Base-by-base conservation (phyloP, 805 yeast species). In the Saccharomycopsis sp. region DNA sequence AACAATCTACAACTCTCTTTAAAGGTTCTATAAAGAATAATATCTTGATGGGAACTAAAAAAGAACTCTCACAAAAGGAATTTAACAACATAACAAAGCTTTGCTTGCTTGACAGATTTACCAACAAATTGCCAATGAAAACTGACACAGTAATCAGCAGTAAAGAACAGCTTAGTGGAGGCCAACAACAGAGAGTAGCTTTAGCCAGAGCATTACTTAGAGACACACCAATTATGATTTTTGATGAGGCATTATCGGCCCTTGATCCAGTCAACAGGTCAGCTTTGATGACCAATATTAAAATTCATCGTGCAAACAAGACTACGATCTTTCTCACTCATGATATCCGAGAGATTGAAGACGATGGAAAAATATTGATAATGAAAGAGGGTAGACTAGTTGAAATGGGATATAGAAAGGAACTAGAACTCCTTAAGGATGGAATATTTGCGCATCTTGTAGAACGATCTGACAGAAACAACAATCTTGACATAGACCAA, bases 221-320 rank as follows among this genome's bases (percentile, higher is more conserved):
- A 62, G 79, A 94, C 66, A 71, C 96, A 0, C 89, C 92, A 0
- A 78, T 94, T 3, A 71, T 93, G 60, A 79, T 94, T 1, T 73
- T 92, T 25, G 99, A 94, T 72, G 99, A 94, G 68, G 81, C 94
- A 2, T 73, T 89, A 1, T 85, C 94, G 54, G 97, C 97, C 0
- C 71, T 94, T 58, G 97, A 94, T 68, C 68, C 72, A 1, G 65
- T 64, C 0, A 77, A 78, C 50, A 76, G 84, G 60, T 70, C 71
- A 0, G 57, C 67, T 2, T 68, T 90, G 3, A 69, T 86, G 66
- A 67, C 72, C 1, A 76, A 77, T 0, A 75, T 94, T 12, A 78
- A 81, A 56, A 57, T 63, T 2, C 84, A 87, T 85, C 78, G 98
- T 64, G 58, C 61, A 5, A 84, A 81, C 1, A 85, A 80, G 63